A percentile compares a stretch with the other conserved stretches of the same genome.
These are phyloP conservation scores for Citrus medica DNA, from an alignment of 345 rosid genomes.

Conservation along the genomic window DNA sequence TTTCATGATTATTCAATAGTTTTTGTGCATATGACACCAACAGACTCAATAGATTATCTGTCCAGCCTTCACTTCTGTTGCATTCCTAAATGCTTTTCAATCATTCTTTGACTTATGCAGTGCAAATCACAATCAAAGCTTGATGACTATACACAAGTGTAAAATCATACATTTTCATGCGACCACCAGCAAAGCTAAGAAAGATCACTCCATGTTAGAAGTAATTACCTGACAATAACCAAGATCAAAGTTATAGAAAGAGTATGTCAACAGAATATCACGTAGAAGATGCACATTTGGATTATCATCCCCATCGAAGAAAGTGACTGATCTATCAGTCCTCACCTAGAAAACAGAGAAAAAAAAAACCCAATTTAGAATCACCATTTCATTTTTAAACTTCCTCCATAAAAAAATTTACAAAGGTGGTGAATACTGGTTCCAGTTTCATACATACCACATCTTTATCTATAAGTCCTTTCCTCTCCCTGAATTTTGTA, in stretches of 20 bases:
- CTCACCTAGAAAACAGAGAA: slow-evolving; percentile 61
- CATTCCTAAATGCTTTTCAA: neutral
- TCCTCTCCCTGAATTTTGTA: slow-evolving; percentile 92
- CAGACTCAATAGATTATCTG: neutral
- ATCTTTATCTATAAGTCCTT: slow-evolving; percentile 87
- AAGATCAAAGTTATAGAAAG: slow-evolving; percentile 95
- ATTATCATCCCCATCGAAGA: slow-evolving; percentile 91
- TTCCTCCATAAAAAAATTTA: neutral
- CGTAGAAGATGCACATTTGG: slow-evolving; percentile 72
- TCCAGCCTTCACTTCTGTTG: neutral
- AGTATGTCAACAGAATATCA: slow-evolving; percentile 84
- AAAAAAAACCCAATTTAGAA: neutral
- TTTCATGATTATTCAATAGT: neutral
- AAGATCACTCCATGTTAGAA: slow-evolving; percentile 4
- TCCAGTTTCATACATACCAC: slow-evolving; percentile 58
- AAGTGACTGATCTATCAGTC: slow-evolving; percentile 78
- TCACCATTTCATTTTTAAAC: neutral
- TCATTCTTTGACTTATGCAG: neutral
- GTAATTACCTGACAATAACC: slow-evolving; percentile 94
- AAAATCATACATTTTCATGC: neutral
- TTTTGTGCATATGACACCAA: neutral
- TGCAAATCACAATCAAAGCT: neutral
- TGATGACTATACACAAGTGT: neutral
- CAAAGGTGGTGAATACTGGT: neutral
- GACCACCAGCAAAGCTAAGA: neutral